Conservation (phyloP, 1,139 yeast species). For the Meyerozyma smithsonii region DNA sequence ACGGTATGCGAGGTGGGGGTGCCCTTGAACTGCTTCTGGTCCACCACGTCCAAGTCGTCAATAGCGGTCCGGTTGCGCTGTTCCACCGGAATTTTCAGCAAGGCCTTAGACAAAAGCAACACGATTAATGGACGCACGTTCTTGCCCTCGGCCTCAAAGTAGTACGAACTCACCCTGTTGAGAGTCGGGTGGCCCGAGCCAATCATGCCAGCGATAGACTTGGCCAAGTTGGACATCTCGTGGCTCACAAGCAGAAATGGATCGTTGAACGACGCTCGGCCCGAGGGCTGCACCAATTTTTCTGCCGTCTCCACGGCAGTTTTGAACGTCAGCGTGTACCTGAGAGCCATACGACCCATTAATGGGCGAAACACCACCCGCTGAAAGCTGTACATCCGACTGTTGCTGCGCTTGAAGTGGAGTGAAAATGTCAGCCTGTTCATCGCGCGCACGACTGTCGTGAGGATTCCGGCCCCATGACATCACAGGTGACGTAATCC, state of each 20-base stretch:
- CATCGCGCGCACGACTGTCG: not conserved
- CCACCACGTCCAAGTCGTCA: slow-evolving; percentile 60
- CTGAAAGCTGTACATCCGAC: not conserved
- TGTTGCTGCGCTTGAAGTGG: not conserved
- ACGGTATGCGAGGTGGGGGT: slow-evolving; percentile 39
- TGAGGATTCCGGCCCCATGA: not conserved
- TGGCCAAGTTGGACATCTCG: slow-evolving; percentile 88
- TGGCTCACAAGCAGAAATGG: slow-evolving; percentile 91
- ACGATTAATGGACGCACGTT: slow-evolving; percentile 92
- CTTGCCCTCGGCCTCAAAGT: slow-evolving; percentile 94
- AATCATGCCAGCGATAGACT: slow-evolving; percentile 76
- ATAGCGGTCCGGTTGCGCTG: slow-evolving; percentile 61
- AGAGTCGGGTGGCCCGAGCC: slow-evolving; percentile 94
- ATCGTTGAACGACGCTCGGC: slow-evolving; percentile 51
- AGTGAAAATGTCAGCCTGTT: not conserved
- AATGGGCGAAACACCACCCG: not conserved
- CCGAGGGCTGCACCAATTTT: slow-evolving; percentile 69
- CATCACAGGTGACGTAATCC: not conserved
- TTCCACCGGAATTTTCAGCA: slow-evolving; percentile 68
- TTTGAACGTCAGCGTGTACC: slow-evolving; percentile 18
- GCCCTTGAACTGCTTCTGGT: slow-evolving; percentile 55
- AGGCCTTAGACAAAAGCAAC: slow-evolving; percentile 73
- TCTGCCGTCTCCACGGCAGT: slow-evolving; percentile 78
- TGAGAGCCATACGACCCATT: not conserved
- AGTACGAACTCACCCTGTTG: slow-evolving; percentile 85